Evolutionary conservation across 106 monocot species (phyloP), one percentile per base, ranked within the genome.

Genomic region (Triglochin maritima): DNA sequence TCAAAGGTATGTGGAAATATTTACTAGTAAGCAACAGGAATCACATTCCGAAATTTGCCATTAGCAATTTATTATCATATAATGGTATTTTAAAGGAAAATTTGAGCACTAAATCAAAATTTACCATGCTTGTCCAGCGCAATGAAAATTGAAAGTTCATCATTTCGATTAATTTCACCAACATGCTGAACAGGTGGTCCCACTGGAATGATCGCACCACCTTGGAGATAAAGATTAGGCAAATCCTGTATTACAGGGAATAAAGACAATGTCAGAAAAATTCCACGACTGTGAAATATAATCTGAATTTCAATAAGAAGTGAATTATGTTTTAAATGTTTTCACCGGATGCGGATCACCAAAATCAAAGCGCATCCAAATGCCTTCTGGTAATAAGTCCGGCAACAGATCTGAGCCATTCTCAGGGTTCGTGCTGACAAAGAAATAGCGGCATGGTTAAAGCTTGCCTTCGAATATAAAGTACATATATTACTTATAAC

Each of bases 361-460:
- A 79, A 98, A 98, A 82, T 98, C 98, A 82, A 98, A 92, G 17
- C 71, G 80, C 65, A 86, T 68, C 98, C 98, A 98, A 54, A 69
- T 88, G 67, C 98, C 98, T 52, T 66, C 82, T 48, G 88, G 98
- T 17, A 91, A 68, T 46, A 66, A 65, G 72, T 77, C 74, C 45
- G 80, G 63, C 50, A 80, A 14, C 69, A 92, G 79, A 86, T 98
- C 77, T 50, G 92, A 83, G 65, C 85, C 80, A 65, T 80, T 71
- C 55, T 81, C 75, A 79, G 92, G 79, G 42, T 47, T 44, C 9
- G 92, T 92, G 77, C 98, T 98, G 80, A 61, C 57, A 66, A 74
- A 29, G 29, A 29, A 29, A 29, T 29, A 29, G 29, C 29, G n/a
- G 29, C 29, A 29, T 29, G 29, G 29, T 29, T 29, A n/a, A n/a